These are phyloP conservation scores for Phytophthora chlamydospora DNA, from an alignment of 352 stramenopile genomes.

Conservation along the genomic window DNA sequence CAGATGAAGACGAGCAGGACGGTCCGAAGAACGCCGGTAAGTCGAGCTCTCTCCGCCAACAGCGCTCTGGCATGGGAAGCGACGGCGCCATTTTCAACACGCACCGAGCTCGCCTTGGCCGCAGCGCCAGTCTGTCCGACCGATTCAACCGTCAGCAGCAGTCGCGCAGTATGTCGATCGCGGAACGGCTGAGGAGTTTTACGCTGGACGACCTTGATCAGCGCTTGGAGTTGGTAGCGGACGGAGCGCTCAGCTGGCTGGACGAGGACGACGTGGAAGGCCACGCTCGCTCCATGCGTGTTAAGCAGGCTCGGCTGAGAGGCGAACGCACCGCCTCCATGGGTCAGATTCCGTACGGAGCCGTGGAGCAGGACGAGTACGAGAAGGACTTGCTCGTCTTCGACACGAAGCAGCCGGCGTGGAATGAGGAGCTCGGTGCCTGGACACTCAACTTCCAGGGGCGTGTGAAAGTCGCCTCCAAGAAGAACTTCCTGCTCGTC, in stretches of 20 bases:
- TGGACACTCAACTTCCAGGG: constrained; percentile 93
- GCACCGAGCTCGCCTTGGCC: constrained; percentile 51
- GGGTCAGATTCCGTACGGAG: constrained; percentile 54
- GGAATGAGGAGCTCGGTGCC: constrained; percentile 81
- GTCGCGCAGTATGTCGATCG: constrained; percentile 48
- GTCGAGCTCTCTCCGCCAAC: constrained; percentile 20
- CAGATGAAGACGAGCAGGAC: constrained; percentile 16
- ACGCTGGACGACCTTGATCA: constrained; percentile 64
- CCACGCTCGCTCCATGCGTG: constrained; percentile 40
- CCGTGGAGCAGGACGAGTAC: constrained; percentile 76
- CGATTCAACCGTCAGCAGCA: constrained; percentile 67
- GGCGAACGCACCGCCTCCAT: constrained; percentile 37
- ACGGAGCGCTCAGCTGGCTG: constrained; percentile 42
- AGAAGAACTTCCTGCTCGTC: constrained; percentile 91
- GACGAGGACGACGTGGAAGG: constrained; percentile 62
- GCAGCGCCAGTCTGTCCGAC: constrained; percentile 61
- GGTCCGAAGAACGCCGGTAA: constrained; percentile 3
- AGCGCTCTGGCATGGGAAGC: constrained; percentile 43
- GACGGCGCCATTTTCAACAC: constrained; percentile 56
- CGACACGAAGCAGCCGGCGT: constrained; percentile 83
- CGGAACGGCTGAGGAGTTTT: constrained; percentile 61
- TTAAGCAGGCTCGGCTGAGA: constrained; percentile 38
- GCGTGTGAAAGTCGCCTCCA: constrained; percentile 89
- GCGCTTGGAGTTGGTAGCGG: constrained; percentile 41
- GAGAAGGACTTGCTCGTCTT: constrained; percentile 81